Evolutionary conservation across 208 protist species (phyloP).

Genomic region (Acanthamoeba castellanii): DNA sequence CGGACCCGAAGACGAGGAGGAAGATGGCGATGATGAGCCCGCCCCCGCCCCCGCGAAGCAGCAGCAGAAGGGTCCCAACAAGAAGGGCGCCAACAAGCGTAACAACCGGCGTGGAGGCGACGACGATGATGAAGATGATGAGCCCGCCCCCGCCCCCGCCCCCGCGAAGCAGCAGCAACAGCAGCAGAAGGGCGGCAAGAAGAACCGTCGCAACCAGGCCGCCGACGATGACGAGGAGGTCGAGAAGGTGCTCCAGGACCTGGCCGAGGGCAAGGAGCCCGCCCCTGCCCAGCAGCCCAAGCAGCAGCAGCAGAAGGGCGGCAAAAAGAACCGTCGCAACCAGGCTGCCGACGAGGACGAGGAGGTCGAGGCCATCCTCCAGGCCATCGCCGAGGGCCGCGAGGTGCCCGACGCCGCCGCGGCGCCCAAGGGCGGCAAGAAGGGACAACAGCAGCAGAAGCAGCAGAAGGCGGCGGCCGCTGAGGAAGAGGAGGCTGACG

Average conservation of each 20-base stretch:
- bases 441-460: slow-evolving; percentile 43
- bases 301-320: slow-evolving; percentile 27
- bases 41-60: slow-evolving; percentile 24
- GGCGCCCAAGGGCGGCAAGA: slow-evolving; percentile 44
- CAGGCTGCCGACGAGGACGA: not conserved
- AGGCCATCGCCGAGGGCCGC: slow-evolving; percentile 21
- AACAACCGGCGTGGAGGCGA: not conserved
- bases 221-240: slow-evolving; percentile 66
- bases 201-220: not conserved
- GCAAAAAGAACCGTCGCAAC: slow-evolving; percentile 4
- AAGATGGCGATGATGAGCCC: slow-evolving; percentile 4
- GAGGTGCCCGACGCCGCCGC: not conserved
- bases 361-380: not conserved
- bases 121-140: slow-evolving; percentile 26
- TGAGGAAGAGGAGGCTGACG: not conserved
- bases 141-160: not conserved
- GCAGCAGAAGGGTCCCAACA: not conserved
- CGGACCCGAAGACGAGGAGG: not conserved
- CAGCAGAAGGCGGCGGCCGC: slow-evolving; percentile 4
- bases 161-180: slow-evolving; percentile 25
- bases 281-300: not conserved
- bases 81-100: not conserved
- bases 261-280: slow-evolving; percentile 67
- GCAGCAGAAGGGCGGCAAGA: slow-evolving; percentile 26
- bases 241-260: slow-evolving; percentile 27